Conservation (phyloP, 352 stramenopile species). For the Phytophthora pini region DNA sequence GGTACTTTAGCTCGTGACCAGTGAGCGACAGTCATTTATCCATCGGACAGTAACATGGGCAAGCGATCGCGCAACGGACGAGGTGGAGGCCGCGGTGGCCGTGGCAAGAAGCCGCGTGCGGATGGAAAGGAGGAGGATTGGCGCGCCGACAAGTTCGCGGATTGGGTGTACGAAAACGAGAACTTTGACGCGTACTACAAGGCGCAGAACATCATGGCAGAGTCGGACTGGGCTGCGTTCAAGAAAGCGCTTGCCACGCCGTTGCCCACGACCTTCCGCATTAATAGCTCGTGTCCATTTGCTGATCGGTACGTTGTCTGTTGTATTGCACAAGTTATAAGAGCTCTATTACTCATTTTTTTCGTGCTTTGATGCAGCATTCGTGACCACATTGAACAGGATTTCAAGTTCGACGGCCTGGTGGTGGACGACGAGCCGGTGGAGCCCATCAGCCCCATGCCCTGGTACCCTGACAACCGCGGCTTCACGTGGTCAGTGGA, state of each 20-base stretch:
- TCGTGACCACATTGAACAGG: slow-evolving; percentile 80
- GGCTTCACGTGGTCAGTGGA: slow-evolving; percentile 92
- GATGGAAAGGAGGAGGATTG: slow-evolving; percentile 41
- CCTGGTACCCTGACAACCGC: slow-evolving; percentile 90
- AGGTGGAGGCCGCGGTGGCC: slow-evolving; percentile 30
- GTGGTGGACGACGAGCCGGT: slow-evolving; percentile 84
- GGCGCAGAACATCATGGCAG: slow-evolving; percentile 82
- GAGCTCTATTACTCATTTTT: slow-evolving; percentile 9
- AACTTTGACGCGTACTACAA: slow-evolving; percentile 90
- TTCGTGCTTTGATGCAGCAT: slow-evolving; percentile 51
- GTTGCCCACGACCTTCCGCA: slow-evolving; percentile 94
- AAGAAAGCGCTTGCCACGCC: slow-evolving; percentile 89
- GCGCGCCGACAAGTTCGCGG: slow-evolving; percentile 72
- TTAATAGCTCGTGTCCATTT: slow-evolving; percentile 92
- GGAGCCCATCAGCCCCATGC: slow-evolving; percentile 84
- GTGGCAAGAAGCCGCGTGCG: slow-evolving; percentile 64
- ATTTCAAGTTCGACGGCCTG: slow-evolving; percentile 88
- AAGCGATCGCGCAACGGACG: slow-evolving; percentile 56
- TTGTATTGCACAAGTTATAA: neutral
- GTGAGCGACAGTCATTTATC: slow-evolving; percentile 10
- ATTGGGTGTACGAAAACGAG: slow-evolving; percentile 91
- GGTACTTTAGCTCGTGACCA: slow-evolving; percentile 24
- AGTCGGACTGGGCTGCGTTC: slow-evolving; percentile 91
- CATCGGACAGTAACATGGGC: slow-evolving; percentile 39
- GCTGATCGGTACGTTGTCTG: slow-evolving; percentile 59